A percentile compares a stretch with the other conserved stretches of the same genome.
Evolutionary conservation across 441 rosid genomes (phyloP).

Genomic region (Arabidopsis lyrata): DNA sequence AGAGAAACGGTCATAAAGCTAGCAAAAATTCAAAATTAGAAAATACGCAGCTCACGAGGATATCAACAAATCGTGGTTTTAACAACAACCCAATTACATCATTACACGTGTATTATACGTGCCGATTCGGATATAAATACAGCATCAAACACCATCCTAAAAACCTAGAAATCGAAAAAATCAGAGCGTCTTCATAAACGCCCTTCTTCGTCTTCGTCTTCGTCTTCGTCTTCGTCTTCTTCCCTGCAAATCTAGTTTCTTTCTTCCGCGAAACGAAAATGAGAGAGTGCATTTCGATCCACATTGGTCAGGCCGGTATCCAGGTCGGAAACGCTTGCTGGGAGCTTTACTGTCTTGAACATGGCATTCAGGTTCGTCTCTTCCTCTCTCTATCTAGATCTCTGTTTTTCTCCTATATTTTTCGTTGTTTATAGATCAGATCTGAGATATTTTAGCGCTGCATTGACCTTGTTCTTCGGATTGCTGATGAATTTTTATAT

Average conservation of each 20-base stretch:
- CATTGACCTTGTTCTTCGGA: neutral
- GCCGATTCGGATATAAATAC: slow-evolving; percentile 7
- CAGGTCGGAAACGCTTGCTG: slow-evolving; percentile 71
- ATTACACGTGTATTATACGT: slow-evolving; percentile 16
- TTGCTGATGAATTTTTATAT: neutral
- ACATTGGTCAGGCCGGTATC: slow-evolving; percentile 69
- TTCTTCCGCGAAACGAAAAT: slow-evolving; percentile 43
- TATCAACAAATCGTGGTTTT: neutral
- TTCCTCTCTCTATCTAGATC: neutral
- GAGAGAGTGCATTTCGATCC: slow-evolving; percentile 68
- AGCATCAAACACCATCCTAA: neutral
- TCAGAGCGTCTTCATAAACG: slow-evolving; percentile 22
- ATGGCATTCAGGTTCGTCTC: slow-evolving; percentile 73
- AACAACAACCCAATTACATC: neutral
- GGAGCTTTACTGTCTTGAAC: slow-evolving; percentile 87
- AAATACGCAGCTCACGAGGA: slow-evolving; percentile 19
- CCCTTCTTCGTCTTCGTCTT: slow-evolving; percentile 6
- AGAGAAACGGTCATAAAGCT: slow-evolving; percentile 10
- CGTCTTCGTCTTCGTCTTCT: neutral
- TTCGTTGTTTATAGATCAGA: neutral
- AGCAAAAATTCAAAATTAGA: slow-evolving; percentile 31
- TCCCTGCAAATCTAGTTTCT: neutral
- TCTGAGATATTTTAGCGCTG: neutral
- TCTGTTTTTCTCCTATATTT: neutral
- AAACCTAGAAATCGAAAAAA: neutral